phyloP scores from a whole-genome alignment of 169 alveolate genomes.

The Plasmodium vivax region DNA sequence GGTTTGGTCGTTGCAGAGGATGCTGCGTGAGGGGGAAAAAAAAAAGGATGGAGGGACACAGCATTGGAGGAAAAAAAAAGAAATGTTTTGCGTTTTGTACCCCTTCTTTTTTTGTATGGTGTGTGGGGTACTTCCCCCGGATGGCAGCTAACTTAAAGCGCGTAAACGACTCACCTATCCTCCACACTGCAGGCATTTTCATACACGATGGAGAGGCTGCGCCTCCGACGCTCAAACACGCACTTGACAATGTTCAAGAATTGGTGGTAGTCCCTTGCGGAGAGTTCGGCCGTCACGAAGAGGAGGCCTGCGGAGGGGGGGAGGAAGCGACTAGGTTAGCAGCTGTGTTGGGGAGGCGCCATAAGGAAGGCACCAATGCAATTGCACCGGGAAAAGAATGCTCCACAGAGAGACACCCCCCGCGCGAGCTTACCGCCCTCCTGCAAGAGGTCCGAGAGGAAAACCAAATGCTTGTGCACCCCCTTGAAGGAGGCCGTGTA shows the following conservation, averaged over 20 bases:
- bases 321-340: not conserved
- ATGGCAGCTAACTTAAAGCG: too few relatives aligned
- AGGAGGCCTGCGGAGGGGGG: conserved; percentile 22
- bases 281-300: conserved; percentile 44
- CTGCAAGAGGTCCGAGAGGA: conserved; percentile 22
- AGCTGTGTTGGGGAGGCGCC: not conserved
- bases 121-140: too few relatives aligned
- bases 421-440: not conserved
- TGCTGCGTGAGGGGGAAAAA: not conserved
- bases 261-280: conserved; percentile 49
- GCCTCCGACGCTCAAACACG: conserved; percentile 41
- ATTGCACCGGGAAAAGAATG: not conserved
- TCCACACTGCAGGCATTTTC: conserved; percentile 58
- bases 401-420: not conserved
- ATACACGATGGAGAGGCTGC: conserved; percentile 28
- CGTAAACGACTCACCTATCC: conserved; percentile 7
- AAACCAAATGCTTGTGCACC: conserved; percentile 14
- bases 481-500: conserved; percentile 61
- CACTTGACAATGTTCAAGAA: conserved; percentile 48
- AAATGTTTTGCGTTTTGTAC: not conserved
- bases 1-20: conserved; percentile 29
- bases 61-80: not conserved
- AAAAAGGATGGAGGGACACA: not conserved
- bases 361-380: not conserved
- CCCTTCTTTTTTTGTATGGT: not conserved